Base-by-base conservation (phyloP, 352 stramenopile species). In the Globisporangium megalacanthum region DNA sequence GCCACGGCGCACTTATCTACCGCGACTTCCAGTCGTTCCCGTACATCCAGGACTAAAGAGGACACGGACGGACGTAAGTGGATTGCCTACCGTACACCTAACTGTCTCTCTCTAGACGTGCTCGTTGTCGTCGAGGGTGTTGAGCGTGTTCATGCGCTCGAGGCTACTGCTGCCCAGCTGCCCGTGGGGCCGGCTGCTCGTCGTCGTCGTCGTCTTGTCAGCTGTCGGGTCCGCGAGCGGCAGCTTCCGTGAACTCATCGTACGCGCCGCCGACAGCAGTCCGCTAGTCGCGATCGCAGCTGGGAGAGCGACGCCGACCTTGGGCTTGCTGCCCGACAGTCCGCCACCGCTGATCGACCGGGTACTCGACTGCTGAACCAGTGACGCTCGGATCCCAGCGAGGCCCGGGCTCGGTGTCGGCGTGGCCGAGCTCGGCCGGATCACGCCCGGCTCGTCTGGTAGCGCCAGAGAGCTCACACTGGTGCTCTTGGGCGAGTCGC, bases 21-120 rank as follows among this genome's bases (percentile, higher is more conserved):
- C 59, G 72, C 22, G 82, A 92, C 57, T 91, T 89, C 45, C 69
- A 88, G 58, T 75, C 71, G 29, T 92, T 89, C 49, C 73, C 77
- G 8, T 92, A 78, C 49, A 65, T 89, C 47, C 79, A 92, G 63
- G 82, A 89, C 42, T 92, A 71, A 6, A 19, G 11, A 44, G 6
- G 48, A 9, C 35, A 39, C 2, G 7, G 10, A 8, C 6, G 35
- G 35, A 39, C 35, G 3, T 39, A 13, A 39, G 35, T 39, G 35
- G 6, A 39, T 39, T 39, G 7, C 25, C 25, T 29, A 29, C 25
- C 25, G 25, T 29, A 29, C 25, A 29, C 2, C 25, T 29, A 29
- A 29, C 25, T 29, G 2, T 29, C 25, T 29, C 19, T 36, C 9
- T 8, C 2, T 41, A 20, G 17, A 19, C 37, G 19, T 52, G n/a